These are phyloP conservation scores for Stephania yunnanensis DNA, from an alignment of 164 flowering plant genomes.

Conservation along the genomic window DNA sequence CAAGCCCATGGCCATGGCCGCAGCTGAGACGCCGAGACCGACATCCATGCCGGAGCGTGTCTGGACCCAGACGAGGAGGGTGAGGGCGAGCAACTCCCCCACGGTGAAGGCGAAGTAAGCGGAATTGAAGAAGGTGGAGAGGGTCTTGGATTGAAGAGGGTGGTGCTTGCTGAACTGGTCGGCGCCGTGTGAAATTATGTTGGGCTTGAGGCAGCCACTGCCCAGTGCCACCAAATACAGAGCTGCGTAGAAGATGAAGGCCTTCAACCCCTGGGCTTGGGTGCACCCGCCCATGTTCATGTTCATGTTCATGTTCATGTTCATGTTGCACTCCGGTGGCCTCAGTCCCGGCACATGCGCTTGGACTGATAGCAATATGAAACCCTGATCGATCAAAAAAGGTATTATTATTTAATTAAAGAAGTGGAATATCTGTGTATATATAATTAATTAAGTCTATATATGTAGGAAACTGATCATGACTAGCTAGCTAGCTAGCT, in stretches of 20 bases:
- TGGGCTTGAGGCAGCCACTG: conserved; percentile 94
- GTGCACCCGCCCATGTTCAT: conserved; percentile 15
- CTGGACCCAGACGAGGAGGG: conserved; percentile 82
- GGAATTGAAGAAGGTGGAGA: conserved; percentile 84
- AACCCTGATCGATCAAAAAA: conserved; percentile 20
- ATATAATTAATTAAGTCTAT: too few species aligned
- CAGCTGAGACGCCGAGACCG: conserved; percentile 89
- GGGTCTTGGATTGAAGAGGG: conserved; percentile 53
- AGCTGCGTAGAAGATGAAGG: conserved; percentile 50
- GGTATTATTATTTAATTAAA: too few species aligned
- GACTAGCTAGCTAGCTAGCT: too few species aligned
- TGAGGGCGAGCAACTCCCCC: conserved; percentile 86
- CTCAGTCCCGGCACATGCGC: conserved; percentile 85
- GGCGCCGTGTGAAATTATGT: conserved; percentile 93
- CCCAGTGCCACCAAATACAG: conserved; percentile 79
- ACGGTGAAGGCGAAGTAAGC: conserved; percentile 92
- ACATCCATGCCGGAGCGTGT: conserved; percentile 94
- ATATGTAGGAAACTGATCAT: too few species aligned
- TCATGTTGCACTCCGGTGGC: conserved; percentile 74
- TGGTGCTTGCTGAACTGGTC: conserved; percentile 63
- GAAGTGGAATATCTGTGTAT: too few species aligned
- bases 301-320: conserved; percentile 26
- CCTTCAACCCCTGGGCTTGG: conserved; percentile 49
- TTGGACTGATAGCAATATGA: conserved; percentile 69
- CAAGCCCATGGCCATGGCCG: conserved; percentile 81